Evolutionary conservation across 306 rosid genomes (phyloP), one percentile per base, ranked within the genome.

Genomic region (Fragaria iinumae): DNA sequence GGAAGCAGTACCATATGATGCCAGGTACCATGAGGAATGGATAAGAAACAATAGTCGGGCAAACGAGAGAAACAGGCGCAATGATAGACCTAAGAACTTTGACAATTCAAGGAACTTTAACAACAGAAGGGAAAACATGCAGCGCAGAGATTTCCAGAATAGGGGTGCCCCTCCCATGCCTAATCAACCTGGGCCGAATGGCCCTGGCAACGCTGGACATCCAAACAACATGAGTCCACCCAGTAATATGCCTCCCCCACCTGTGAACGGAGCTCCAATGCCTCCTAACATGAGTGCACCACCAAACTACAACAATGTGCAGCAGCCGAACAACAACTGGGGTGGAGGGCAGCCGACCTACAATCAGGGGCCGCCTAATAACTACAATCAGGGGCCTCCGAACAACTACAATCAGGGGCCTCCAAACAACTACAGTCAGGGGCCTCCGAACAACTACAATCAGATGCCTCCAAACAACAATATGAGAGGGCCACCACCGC

Each of bases 11-110:
- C 93, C 99, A 4, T 96, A 96, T 86, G 99, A 96, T 63, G 89
- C 97, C 32, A 91, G 91, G 81, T 96, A 89, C 83, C 96, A 96
- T 39, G 97, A 92, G 60, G 99, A 96, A 68, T 92, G 97, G 97
- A 89, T 90, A 68, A 88, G 96, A 73, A 96, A 90, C 91, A 96
- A 96, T 79, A 88, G 90, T 17, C 83, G 93, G 49, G 99, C 99
- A 8, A 96, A 92, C 57, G 99, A 92, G 80, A 96, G 99, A 80
- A 90, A 95, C 80, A 95, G 92, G 74, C 93, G 98, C 70, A 92
- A 89, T 78, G 98, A 95, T 69, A 82, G 97, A 57, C 97, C 98
- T 82, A 90, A 95, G 2, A 89, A 88, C 79, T 81, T 80, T 38
- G 98, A 95, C 76, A 88, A 91, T 80, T 87, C 97, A 66, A 87